Conservation (phyloP, 768 basidiomycete species). For the Leccinum truebloodii region DNA sequence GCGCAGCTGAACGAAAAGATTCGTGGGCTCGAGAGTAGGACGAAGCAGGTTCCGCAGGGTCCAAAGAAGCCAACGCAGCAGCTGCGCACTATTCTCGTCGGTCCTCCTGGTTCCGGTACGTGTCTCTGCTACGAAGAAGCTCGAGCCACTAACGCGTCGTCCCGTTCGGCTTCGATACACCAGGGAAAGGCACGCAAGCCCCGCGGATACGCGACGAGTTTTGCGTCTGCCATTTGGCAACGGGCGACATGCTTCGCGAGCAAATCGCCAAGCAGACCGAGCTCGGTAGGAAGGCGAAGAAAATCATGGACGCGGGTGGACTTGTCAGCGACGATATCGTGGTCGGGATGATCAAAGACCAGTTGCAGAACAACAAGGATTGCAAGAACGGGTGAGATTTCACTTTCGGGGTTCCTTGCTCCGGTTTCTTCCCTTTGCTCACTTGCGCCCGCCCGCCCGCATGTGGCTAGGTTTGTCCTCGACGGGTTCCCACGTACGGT, state of each 20-base stretch:
- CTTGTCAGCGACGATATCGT: constrained; percentile 96
- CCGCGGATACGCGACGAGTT: constrained; percentile 90
- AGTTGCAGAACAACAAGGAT: constrained; percentile 87
- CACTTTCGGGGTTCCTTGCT: not conserved
- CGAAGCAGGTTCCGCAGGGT: constrained; percentile 45
- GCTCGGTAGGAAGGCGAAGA: constrained; percentile 91
- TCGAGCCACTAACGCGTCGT: not conserved
- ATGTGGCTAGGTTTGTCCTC: constrained; percentile 77
- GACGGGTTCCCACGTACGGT: constrained; percentile 99
- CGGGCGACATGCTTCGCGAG: constrained; percentile 97
- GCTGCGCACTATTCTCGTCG: constrained; percentile 89
- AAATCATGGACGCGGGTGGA: constrained; percentile 96
- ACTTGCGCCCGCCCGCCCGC: not conserved
- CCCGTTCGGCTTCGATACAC: too few species aligned
- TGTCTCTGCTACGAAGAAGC: constrained; percentile 1
- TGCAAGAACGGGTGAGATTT: constrained; percentile 91
- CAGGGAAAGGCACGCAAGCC: constrained; percentile 47
- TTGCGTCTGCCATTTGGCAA: constrained; percentile 97
- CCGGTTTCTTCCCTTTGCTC: not conserved
- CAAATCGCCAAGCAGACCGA: constrained; percentile 87
- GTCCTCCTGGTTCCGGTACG: constrained; percentile 96
- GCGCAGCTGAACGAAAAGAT: constrained; percentile 92
- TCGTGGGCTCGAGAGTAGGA: constrained; percentile 66
- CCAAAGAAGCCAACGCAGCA: constrained; percentile 71
- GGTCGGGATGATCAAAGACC: constrained; percentile 96